phyloP scores from a whole-genome alignment of 306 rosid genomes.

The Mimosa bimucronata region DNA sequence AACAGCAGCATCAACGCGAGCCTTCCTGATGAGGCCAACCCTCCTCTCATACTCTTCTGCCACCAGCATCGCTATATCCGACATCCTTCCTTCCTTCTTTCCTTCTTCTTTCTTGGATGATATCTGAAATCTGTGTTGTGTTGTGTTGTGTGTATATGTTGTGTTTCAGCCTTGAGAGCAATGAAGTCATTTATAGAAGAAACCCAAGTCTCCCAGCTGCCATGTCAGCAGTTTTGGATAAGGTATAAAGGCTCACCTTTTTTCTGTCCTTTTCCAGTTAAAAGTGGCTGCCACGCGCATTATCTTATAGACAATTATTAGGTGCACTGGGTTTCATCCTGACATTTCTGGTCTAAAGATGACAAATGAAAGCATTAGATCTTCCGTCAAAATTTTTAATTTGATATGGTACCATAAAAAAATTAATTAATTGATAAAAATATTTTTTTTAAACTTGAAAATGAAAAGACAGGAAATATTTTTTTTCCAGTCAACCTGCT shows the following conservation, averaged over 20 bases:
- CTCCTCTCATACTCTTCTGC: slow-evolving; percentile 89
- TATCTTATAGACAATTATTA: no score
- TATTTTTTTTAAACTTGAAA: no score
- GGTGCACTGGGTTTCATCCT: no score
- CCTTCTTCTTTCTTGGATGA: neutral
- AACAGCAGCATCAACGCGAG: neutral
- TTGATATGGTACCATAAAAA: no score
- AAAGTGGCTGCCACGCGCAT: neutral
- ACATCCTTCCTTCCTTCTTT: slow-evolving; percentile 50
- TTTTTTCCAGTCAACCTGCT: no score
- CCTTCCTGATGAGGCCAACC: slow-evolving; percentile 41
- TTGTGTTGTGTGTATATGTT: neutral
- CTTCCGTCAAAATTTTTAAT: no score
- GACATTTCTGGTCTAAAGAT: no score
- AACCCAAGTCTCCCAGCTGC: no score
- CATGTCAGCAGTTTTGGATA: neutral
- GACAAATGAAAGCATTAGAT: no score
- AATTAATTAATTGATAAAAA: no score
- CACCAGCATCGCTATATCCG: slow-evolving; percentile 87
- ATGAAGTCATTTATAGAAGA: neutral
- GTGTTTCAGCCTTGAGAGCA: neutral
- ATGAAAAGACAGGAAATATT: no score
- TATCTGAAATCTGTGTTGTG: neutral
- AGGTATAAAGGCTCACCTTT: neutral
- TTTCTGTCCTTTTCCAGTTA: neutral